Evolutionary conservation across 805 yeast genomes (phyloP), one percentile per base, ranked within the genome.

Genomic region (Diddensiella santjacobensis): DNA sequence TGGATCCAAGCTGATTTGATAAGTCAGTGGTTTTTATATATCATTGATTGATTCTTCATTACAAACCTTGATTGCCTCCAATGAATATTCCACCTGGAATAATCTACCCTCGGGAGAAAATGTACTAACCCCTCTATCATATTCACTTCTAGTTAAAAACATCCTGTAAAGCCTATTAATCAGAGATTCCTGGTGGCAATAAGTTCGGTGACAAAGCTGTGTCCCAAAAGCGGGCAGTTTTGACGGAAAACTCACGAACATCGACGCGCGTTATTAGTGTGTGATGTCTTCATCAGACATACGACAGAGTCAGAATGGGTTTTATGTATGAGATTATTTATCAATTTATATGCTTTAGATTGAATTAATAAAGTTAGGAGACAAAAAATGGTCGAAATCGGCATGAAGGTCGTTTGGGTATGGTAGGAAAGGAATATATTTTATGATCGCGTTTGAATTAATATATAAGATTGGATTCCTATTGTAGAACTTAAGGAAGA

Each of bases 71-170:
- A 93, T 93, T 41, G 99, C 99, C 69, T 93, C 99, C 49, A 93
- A 72, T 6, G 99, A 93, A 68, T 93, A 93, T 68, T 93, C 99
- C 39, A 93, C 99, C 71, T 93, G 99, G 72, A 93, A 93, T 53
- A 93, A 73, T 65, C 99, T 85, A 22, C 99, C 99, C 67, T 95
- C 99, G 22, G 99, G 99, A 1, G 98, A 90, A 68, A 95, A 93
- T 5, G 99, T 95, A 63, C 95, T 85, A 43, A 93, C 99, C 55
- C 99, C 99, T 69, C 99, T 85, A 67, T 93, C 99, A 69, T 93
- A 93, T 75, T 93, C 99, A 71, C 96, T 86, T 83, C 99, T 85
- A n/a, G 99, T 93, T 58, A 93, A 78, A 71, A 93, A 93, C 99
- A 93, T 93, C 45, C 13, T n/a, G n/a, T n/a, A n/a, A n/a, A n/a